Evolutionary conservation across 2,329 filamentous ascomycete species (phyloP).

Genomic region (Fusarium setosum): DNA sequence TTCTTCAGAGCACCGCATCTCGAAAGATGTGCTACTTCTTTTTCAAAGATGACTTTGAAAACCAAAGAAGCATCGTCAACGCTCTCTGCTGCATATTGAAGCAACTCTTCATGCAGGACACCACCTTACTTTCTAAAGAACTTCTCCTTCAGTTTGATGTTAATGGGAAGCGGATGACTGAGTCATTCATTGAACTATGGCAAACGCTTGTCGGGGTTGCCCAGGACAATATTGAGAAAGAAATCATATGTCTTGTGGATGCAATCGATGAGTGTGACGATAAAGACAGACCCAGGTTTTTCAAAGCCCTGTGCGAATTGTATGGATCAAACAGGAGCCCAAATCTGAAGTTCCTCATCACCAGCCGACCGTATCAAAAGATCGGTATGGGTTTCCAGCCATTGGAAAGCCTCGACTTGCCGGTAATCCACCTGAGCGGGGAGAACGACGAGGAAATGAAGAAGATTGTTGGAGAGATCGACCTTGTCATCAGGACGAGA

Average conservation of each 20-base stretch:
- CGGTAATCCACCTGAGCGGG: conserved; percentile 32
- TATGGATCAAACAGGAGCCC: conserved; percentile 23
- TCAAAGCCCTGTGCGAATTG: conserved; percentile 37
- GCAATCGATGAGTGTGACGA: conserved; percentile 54
- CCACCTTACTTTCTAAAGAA: conserved; percentile 33
- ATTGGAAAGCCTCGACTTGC: neutral
- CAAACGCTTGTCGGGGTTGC: conserved; percentile 37
- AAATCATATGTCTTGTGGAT: conserved; percentile 53
- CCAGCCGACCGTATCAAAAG: conserved; percentile 44
- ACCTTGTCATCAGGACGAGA: conserved; percentile 26
- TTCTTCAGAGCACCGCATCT: conserved; percentile 27
- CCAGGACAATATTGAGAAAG: conserved; percentile 11
- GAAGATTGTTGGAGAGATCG: conserved; percentile 37
- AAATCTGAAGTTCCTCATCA: conserved; percentile 51
- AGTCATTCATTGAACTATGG: conserved; percentile 47
- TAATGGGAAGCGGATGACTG: conserved; percentile 21
- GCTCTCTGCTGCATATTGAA: conserved; percentile 51
- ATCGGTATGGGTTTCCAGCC: conserved; percentile 36
- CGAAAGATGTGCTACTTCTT: conserved; percentile 55
- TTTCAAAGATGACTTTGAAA: conserved; percentile 56
- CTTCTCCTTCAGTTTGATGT: conserved; percentile 34
- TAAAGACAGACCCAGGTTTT: conserved; percentile 32
- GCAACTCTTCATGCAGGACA: conserved; percentile 49
- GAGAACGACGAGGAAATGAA: conserved; percentile 28
- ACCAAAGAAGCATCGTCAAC: conserved; percentile 44